Evolutionary conservation across 2,329 filamentous ascomycete genomes (phyloP).

Genomic region (Fusarium redolens): DNA sequence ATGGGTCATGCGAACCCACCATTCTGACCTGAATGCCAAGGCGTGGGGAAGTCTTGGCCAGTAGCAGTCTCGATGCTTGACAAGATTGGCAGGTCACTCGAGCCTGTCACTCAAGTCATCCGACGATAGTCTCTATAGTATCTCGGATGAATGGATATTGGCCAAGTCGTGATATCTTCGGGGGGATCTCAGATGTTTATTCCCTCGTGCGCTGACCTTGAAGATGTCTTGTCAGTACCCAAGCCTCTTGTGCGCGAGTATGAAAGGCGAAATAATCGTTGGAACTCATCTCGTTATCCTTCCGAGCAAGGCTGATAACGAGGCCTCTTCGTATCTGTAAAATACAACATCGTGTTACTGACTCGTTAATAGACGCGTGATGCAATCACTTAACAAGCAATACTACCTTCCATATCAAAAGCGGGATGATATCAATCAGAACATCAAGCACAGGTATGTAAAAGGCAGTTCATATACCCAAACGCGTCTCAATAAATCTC

Average conservation of each 20-base stretch:
- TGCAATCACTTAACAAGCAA: background rate
- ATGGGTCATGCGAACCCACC: background rate
- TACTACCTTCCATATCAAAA: conserved; percentile 15
- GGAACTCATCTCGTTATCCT: accelerated
- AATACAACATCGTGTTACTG: background rate
- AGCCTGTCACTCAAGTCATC: accelerated
- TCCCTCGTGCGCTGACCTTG: too few relatives aligned
- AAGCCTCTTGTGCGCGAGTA: too few relatives aligned
- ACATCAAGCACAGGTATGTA: background rate
- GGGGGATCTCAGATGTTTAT: background rate
- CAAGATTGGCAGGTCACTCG: background rate
- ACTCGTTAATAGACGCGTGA: background rate
- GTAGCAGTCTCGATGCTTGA: background rate
- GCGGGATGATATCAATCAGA: background rate
- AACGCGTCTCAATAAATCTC: conserved; percentile 6
- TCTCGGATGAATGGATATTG: background rate
- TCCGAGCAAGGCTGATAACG: background rate
- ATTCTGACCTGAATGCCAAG: background rate
- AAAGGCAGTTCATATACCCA: conserved; percentile 4
- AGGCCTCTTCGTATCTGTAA: background rate
- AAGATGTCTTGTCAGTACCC: too few relatives aligned
- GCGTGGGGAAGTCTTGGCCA: background rate
- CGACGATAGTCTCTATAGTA: background rate
- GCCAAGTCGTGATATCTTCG: background rate
- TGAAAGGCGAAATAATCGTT: accelerated